Percentiles rank a stretch among this genome's conserved stretches.
phyloP scores from a whole-genome alignment of 495 filamentous ascomycete genomes.

The Xanthoparmelia taractica region DNA sequence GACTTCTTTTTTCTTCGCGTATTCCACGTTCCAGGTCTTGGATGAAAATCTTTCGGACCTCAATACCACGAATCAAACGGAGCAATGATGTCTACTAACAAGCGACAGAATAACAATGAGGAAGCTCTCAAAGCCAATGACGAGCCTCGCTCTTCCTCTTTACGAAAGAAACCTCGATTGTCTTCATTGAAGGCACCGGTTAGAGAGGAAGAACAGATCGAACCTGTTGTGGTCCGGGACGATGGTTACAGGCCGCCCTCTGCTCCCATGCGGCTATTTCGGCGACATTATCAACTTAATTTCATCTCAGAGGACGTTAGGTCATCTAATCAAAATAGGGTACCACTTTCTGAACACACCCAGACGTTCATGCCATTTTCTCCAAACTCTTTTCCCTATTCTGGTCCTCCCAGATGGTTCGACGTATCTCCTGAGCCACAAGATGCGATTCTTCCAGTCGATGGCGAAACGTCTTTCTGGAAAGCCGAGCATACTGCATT shows the following conservation, averaged over 20 bases:
- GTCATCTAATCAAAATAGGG: background rate
- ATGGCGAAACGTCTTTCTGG: background rate
- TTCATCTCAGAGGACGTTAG: background rate
- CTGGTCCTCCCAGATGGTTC: background rate
- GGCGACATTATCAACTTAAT: background rate
- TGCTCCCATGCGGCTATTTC: background rate
- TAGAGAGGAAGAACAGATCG: background rate
- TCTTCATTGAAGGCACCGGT: background rate
- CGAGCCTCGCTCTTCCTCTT: background rate
- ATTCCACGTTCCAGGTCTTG: background rate
- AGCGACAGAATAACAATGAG: background rate
- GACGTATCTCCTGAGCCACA: background rate
- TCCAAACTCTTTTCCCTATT: background rate
- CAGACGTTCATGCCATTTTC: background rate
- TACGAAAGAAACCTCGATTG: background rate
- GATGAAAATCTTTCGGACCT: background rate
- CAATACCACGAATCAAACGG: too few relatives aligned
- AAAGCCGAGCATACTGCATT: background rate
- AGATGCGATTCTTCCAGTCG: background rate
- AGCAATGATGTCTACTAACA: background rate
- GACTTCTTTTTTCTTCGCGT: background rate
- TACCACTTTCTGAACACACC: background rate
- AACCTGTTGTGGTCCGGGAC: background rate
- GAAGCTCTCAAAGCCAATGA: background rate
- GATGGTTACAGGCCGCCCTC: background rate